These are phyloP conservation scores for Diaporthe nobilis DNA, from an alignment of 2,329 filamentous ascomycete genomes.

Conservation along the genomic window DNA sequence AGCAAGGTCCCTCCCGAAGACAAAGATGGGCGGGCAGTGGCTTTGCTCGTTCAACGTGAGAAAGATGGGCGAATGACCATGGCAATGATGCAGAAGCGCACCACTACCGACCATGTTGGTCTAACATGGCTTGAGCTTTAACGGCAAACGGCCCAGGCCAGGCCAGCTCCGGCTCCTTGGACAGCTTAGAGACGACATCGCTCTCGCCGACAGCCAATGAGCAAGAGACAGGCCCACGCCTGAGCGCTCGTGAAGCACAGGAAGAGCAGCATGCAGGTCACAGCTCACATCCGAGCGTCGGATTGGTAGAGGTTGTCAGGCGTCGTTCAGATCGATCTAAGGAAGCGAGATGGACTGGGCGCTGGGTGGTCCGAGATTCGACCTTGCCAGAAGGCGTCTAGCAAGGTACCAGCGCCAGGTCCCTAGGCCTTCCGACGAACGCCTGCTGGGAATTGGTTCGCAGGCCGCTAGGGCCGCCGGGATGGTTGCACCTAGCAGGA, in stretches of 20 bases:
- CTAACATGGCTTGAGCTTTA: constrained; percentile 17
- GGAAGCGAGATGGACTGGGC: constrained; percentile 1
- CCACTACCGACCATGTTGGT: constrained; percentile 14
- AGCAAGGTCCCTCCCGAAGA: constrained; percentile 22
- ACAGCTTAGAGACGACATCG: constrained; percentile 5
- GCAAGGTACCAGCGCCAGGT: constrained; percentile 22
- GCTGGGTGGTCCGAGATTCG: constrained; percentile 16
- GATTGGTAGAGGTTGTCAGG: constrained; percentile 14
- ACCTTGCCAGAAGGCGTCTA: constrained; percentile 18
- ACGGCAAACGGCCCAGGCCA: constrained; percentile 20
- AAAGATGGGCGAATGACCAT: constrained; percentile 8
- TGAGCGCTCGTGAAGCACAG: constrained; percentile 29
- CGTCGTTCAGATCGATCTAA: constrained; percentile 17
- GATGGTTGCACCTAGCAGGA: constrained; percentile 4
- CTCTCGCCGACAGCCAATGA: constrained; percentile 32
- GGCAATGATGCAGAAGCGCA: constrained; percentile 29
- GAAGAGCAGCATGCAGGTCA: constrained; percentile 10
- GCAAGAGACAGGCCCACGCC: constrained; percentile 23
- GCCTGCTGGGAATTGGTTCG: constrained; percentile 22
- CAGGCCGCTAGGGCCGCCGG: neutral
- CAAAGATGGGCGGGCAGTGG: constrained; percentile 16
- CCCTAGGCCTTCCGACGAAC: constrained; percentile 10
- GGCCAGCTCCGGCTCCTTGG: constrained; percentile 17
- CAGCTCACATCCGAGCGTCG: constrained; percentile 32
- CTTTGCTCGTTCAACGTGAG: constrained; percentile 34